These are phyloP conservation scores for Fraxinus sp. DNA, from an alignment of 305 asterid genomes.

Conservation along the genomic window DNA sequence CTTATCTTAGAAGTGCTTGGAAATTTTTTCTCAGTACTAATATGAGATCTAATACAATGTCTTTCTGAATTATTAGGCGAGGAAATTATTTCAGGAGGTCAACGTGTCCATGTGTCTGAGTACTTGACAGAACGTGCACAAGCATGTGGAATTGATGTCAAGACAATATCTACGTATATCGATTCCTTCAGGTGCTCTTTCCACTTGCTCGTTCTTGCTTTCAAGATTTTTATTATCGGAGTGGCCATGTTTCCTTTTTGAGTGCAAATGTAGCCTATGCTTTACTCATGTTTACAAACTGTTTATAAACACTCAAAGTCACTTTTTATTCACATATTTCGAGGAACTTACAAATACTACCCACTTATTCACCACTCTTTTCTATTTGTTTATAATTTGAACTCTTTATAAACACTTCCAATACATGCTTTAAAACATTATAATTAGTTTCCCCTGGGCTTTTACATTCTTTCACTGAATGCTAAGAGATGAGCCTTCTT, in stretches of 20 bases:
- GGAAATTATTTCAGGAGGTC: conserved; percentile 89
- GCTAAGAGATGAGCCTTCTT: not conserved
- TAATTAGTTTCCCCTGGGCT: not conserved
- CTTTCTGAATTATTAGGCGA: conserved; percentile 54
- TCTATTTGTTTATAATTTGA: not conserved
- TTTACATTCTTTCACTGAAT: not conserved
- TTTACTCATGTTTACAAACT: not conserved
- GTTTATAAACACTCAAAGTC: not conserved
- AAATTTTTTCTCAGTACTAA: not conserved
- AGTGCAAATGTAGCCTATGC: not conserved
- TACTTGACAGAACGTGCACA: conserved; percentile 61
- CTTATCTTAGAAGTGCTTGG: not conserved
- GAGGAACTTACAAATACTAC: not conserved
- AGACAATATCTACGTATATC: conserved; percentile 70
- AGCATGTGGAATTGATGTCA: conserved; percentile 66
- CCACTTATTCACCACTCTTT: not conserved
- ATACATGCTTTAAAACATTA: not conserved
- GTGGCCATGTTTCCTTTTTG: not conserved
- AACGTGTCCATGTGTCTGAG: conserved; percentile 75
- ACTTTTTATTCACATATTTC: not conserved
- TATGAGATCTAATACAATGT: conserved; percentile 31
- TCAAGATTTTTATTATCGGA: not conserved
- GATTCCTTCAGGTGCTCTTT: conserved; percentile 74
- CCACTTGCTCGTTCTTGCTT: not conserved
- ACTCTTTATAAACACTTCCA: not conserved